Evolutionary conservation across 768 basidiomycete species (phyloP), one percentile per base, ranked within the genome.

Genomic region (Leccinum uliginosum): DNA sequence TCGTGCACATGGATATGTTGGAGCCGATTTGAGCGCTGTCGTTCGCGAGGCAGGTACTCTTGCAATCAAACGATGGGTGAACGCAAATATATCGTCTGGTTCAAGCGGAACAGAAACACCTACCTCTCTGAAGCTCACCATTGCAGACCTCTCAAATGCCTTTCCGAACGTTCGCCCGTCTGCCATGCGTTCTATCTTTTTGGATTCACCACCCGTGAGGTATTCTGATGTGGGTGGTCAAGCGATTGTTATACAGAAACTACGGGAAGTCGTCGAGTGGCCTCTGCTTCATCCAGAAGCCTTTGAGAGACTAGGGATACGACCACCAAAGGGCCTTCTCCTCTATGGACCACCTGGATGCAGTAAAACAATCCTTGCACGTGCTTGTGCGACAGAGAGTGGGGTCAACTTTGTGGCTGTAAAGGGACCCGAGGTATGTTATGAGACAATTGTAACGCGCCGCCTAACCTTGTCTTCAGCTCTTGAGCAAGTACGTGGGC

Each of bases 311-410:
- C 77, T 99, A 1, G 96, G 96, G 1, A 91, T 95, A 11, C 80
- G 80, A 48, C 89, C 96, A 3, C 93, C 96, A 0, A 86, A 90
- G 64, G 96, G 96, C 1, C 83, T 98, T 6, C 73, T 99, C 46
- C 75, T 98, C 15, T 99, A 95, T 71, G 95, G 95, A 4, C 95
- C 95, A 4, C 96, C 95, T 4, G 95, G 95, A n/a, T 97, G 95
- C 66, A 93, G 92, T 64, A 98, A 98, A 74, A 98, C 96, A 2
- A 78, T 98, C 43, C 83, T 93, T 15, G 96, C 91, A 2, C 84
- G 92, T 56, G 95, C 96, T 3, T 86, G 93, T 68, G 95, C 95
- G 15, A 90, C 85, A 27, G 95, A 97, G 72, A 91, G 91, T 63
- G 94, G 93, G 4, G 83, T 98, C 56, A 98, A 98, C 70, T 98